Evolutionary conservation across 768 basidiomycete genomes (phyloP), one percentile per base, ranked within the genome.

Genomic region (Naematelia aurantialba): DNA sequence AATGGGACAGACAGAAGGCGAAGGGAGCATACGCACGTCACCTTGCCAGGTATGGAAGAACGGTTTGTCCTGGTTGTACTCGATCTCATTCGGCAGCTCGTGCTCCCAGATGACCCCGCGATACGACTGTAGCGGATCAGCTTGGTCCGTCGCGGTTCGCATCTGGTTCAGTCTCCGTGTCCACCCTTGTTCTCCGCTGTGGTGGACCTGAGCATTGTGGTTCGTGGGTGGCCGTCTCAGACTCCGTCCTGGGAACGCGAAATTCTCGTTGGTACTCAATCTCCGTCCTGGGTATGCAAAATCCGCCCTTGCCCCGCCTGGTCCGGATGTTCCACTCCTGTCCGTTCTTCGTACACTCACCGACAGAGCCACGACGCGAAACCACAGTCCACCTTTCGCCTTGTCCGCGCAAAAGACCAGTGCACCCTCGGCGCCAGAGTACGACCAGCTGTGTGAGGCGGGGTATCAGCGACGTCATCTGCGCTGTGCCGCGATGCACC

Each of bases 31-130:
- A 65, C 92, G 78, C 71, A 94, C 93, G 80, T 99, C 93, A 52
- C 89, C 87, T 2, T 86, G 81, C 76, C 96, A 97, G 0, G 91
- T 86, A 79, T 94, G 89, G 70, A 98, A 96, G 83, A 87, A 93
- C 1, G 87, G 82, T 60, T 91, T 81, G 73, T 98, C 94, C 69
- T 87, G 82, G 70, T 83, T 79, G 73, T 91, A 90, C 57, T 88
- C 84, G 63, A 94, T 83, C 29, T 85, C 85, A 24, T 87, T 81
- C 67, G 91, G 94, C 3, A 97, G 78, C 75, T 94, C 91, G 65
- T 96, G 89, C 58, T 91, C 85, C 94, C 94, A 99, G 45, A 91
- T 84, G 21, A 92, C 83, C 3, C 91, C 91, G 55, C 91, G 79
- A 2, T 89, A 89, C 19, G 91, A 89, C 64, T 81, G 78, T 17